phyloP scores from a whole-genome alignment of 345 rosid genomes.

The Arabidopsis arenosa region DNA sequence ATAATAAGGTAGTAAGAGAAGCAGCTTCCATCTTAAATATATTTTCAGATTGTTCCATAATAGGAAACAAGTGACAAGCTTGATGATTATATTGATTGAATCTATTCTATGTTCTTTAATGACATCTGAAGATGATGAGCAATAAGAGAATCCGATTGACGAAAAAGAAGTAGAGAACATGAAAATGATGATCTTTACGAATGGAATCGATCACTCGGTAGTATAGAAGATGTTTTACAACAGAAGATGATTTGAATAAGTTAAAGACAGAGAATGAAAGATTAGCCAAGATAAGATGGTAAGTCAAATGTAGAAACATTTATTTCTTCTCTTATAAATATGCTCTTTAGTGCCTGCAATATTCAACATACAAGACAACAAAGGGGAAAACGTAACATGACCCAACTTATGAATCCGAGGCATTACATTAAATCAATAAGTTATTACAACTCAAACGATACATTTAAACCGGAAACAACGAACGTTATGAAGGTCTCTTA shows the following conservation, averaged over 20 bases:
- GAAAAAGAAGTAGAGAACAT: background rate
- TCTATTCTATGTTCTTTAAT: background rate
- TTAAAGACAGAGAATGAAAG: background rate
- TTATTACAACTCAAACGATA: conserved; percentile 14
- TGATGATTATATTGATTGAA: background rate
- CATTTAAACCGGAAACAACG: background rate
- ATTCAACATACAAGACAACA: conserved; percentile 18
- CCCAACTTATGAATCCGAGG: conserved; percentile 7
- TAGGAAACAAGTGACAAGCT: background rate
- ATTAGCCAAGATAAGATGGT: background rate
- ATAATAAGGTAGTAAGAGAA: background rate
- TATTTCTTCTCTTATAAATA: background rate
- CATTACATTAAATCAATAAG: background rate
- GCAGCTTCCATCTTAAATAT: conserved; percentile 1
- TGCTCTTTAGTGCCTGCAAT: background rate
- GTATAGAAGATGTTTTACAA: background rate
- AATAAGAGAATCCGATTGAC: background rate
- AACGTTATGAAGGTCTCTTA: conserved; percentile 50
- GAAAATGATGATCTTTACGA: background rate
- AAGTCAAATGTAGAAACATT: background rate
- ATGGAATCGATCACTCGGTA: background rate
- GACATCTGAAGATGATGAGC: background rate
- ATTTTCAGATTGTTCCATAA: background rate
- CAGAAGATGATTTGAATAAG: background rate
- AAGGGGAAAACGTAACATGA: background rate